Evolutionary conservation across 371 early-diverging fungal genomes (phyloP).

Genomic region (Mycotypha africana): DNA sequence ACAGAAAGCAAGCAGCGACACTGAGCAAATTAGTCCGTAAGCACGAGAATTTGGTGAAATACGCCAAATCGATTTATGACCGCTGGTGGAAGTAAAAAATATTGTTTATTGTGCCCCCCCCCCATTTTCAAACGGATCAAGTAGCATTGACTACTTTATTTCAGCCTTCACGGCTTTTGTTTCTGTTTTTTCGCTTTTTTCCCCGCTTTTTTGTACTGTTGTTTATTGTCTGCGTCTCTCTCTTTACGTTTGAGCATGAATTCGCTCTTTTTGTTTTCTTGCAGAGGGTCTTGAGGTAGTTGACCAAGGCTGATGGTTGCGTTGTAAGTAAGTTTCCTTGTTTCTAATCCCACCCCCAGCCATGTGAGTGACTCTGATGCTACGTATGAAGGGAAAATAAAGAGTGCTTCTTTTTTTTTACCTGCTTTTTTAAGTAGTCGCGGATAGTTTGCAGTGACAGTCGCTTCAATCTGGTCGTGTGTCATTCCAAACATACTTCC

Average conservation of each 20-base stretch:
- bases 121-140: too few relatives aligned
- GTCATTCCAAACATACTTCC: constrained; percentile 36
- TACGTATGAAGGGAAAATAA: too few relatives aligned
- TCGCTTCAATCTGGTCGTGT: constrained; percentile 28
- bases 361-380: too few relatives aligned
- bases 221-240: neutral
- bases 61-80: constrained; percentile 38
- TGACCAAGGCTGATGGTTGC: constrained; percentile 47
- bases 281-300: too few relatives aligned
- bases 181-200: constrained; percentile 12
- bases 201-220: constrained; percentile 8
- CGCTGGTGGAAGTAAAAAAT: constrained; percentile 13
- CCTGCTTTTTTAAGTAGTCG: constrained; percentile 36
- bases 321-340: constrained; percentile 49
- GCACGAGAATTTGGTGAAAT: constrained; percentile 52
- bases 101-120: constrained; percentile 1
- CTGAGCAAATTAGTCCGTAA: constrained; percentile 42
- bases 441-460: constrained; percentile 23
- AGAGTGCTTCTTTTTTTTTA: constrained; percentile 12
- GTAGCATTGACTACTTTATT: too few relatives aligned
- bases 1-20: constrained; percentile 32
- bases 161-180: too few relatives aligned
- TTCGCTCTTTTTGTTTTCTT: too few relatives aligned
- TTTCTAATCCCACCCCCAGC: too few relatives aligned
- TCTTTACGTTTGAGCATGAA: too few relatives aligned